Evolutionary conservation across 768 basidiomycete species (phyloP).

Genomic region (Neoboletus subvelutipes): DNA sequence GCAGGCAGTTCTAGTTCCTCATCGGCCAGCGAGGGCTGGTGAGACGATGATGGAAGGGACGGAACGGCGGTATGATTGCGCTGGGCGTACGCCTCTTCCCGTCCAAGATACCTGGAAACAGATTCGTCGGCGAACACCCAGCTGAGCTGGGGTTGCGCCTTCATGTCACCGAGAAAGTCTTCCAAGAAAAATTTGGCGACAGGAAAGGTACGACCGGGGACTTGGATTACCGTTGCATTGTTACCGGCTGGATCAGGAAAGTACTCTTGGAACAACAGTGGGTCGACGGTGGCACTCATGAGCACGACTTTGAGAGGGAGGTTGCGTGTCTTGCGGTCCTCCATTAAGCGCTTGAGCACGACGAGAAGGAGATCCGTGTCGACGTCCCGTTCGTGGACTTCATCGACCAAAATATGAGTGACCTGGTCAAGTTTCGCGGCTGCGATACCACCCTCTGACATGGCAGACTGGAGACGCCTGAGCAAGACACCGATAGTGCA

Average conservation of each 20-base stretch:
- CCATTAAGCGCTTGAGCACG: conserved; percentile 80
- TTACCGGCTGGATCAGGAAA: conserved; percentile 63
- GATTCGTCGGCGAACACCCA: conserved; percentile 75
- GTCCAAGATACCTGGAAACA: conserved; percentile 68
- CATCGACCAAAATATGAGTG: conserved; percentile 91
- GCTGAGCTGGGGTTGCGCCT: conserved; percentile 34
- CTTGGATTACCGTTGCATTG: conserved; percentile 69
- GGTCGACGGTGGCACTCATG: conserved; percentile 97
- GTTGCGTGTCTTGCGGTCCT: conserved; percentile 65
- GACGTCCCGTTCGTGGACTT: conserved; percentile 94
- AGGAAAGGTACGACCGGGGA: conserved; percentile 92
- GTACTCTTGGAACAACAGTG: conserved; percentile 84
- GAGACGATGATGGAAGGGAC: conserved; percentile 6
- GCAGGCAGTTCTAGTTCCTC: conserved; percentile 78
- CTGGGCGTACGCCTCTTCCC: conserved; percentile 44
- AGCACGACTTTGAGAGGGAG: conserved; percentile 83
- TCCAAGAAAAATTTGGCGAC: conserved; percentile 82
- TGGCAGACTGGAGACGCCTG: conserved; percentile 76
- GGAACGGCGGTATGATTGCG: background rate
- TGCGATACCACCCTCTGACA: conserved; percentile 42
- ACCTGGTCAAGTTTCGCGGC: conserved; percentile 63
- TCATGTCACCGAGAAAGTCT: conserved; percentile 61
- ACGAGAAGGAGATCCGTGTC: conserved; percentile 90
- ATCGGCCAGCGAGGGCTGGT: conserved; percentile 19
- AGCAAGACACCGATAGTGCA: conserved; percentile 93